Conservation (phyloP, 2,329 filamentous ascomycete species). For the Shiraia bambusicola region DNA sequence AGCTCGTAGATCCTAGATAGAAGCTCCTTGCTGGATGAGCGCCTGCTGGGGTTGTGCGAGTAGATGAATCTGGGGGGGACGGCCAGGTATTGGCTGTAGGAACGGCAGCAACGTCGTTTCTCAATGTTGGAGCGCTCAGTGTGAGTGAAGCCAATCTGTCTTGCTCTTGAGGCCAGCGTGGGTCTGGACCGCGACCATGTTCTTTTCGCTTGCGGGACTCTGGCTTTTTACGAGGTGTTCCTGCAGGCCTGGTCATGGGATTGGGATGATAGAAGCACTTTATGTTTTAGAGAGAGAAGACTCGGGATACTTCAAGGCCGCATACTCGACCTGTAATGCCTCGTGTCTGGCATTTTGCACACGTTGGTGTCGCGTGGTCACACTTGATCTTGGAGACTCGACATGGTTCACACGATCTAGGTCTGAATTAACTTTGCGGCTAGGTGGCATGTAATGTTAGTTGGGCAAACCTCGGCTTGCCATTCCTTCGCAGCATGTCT, state of each 20-base stretch:
- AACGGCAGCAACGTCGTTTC: constrained; percentile 23
- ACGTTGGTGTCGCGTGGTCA: constrained; percentile 39
- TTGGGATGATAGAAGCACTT: constrained; percentile 42
- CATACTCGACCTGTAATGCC: constrained; percentile 36
- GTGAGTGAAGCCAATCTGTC: constrained; percentile 25
- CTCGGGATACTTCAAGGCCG: background rate
- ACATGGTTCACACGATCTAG: constrained; percentile 41
- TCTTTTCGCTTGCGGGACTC: constrained; percentile 32
- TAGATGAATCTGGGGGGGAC: constrained; percentile 31
- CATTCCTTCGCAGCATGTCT: constrained; percentile 39
- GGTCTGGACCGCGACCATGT: constrained; percentile 17
- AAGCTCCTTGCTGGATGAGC: constrained; percentile 33
- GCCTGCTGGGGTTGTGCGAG: constrained; percentile 18
- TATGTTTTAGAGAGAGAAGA: constrained; percentile 9
- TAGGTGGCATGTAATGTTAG: background rate
- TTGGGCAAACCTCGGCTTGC: constrained; percentile 40
- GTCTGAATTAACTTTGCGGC: constrained; percentile 15
- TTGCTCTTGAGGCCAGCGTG: constrained; percentile 14
- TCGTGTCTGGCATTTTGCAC: constrained; percentile 36
- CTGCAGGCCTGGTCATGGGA: constrained; percentile 41
- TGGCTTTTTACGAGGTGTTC: constrained; percentile 39
- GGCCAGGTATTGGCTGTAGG: constrained; percentile 26
- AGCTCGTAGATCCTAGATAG: constrained; percentile 41
- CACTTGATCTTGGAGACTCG: constrained; percentile 40
- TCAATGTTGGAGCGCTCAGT: constrained; percentile 32